A percentile compares a stretch with the other conserved stretches of the same genome.
Evolutionary conservation across 2,329 filamentous ascomycete genomes (phyloP).

Genomic region (Aureobasidium sp.): DNA sequence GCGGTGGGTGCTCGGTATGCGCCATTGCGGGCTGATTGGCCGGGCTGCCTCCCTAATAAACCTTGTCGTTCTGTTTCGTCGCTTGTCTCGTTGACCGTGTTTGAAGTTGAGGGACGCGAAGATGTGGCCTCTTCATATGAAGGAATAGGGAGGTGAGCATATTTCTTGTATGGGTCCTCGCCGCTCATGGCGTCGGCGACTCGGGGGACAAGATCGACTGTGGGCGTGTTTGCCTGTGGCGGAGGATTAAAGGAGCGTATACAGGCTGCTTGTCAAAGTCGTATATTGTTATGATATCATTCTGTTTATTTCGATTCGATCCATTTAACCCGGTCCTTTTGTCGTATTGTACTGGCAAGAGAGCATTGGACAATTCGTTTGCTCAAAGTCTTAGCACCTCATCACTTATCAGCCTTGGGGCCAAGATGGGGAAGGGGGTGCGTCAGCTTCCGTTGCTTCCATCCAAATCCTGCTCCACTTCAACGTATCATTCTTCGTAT

Average conservation of each 20-base stretch:
- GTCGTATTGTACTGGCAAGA: background rate
- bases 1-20: slow-evolving; percentile 77
- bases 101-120: slow-evolving; percentile 43
- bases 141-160: slow-evolving; percentile 59
- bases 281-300: slow-evolving; percentile 19
- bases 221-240: background rate
- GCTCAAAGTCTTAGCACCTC: background rate
- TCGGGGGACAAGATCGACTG: background rate
- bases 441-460: slow-evolving; percentile 4
- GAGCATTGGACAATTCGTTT: slow-evolving; percentile 2
- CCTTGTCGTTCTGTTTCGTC: slow-evolving; percentile 71
- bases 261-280: background rate
- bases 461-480: background rate
- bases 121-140: slow-evolving; percentile 75
- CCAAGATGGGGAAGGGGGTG: slow-evolving; percentile 12
- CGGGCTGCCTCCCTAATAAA: slow-evolving; percentile 47
- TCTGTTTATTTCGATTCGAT: background rate
- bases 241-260: background rate
- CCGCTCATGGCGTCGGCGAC: slow-evolving; percentile 11
- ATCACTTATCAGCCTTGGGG: slow-evolving; percentile 8
- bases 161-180: slow-evolving; percentile 14
- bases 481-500: slow-evolving; percentile 8
- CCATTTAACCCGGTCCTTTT: background rate
- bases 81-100: slow-evolving; percentile 51
- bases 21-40: slow-evolving; percentile 26